Evolutionary conservation across 805 yeast species (phyloP).

Genomic region (Metschnikowia gelsemii): DNA sequence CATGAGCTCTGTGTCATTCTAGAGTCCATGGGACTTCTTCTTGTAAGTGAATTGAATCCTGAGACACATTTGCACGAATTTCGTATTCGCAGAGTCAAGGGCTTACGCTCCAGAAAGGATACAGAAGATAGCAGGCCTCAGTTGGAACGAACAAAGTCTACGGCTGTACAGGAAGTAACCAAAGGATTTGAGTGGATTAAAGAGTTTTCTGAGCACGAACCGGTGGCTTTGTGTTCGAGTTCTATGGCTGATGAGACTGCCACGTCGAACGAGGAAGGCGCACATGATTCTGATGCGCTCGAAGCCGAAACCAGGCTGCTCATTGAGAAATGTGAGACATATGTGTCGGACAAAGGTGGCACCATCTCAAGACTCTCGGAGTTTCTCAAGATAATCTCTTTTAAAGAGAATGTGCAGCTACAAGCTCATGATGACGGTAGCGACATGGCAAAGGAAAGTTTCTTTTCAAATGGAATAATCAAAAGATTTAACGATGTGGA

Average conservation of each 20-base stretch:
- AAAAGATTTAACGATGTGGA: conserved; percentile 89
- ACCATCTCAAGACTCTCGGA: conserved; percentile 15
- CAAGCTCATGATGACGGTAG: conserved; percentile 18
- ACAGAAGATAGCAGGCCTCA: conserved; percentile 16
- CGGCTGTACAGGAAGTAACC: conserved; percentile 42
- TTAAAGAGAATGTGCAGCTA: conserved; percentile 28
- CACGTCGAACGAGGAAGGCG: conserved; percentile 3
- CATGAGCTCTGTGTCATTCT: conserved; percentile 54
- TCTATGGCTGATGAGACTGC: conserved; percentile 1
- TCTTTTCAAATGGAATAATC: conserved; percentile 48
- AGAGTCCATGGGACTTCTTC: conserved; percentile 75
- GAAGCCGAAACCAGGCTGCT: conserved; percentile 8
- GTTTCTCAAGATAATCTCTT: conserved; percentile 25
- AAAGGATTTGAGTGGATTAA: conserved; percentile 49
- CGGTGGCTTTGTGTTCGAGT: background rate
- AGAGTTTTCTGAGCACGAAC: conserved; percentile 22
- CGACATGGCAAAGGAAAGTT: conserved; percentile 19
- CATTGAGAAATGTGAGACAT: conserved; percentile 5
- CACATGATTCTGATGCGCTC: conserved; percentile 7
- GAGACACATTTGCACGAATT: conserved; percentile 32
- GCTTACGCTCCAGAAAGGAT: conserved; percentile 51
- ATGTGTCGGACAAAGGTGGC: conserved; percentile 2
- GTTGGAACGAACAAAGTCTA: conserved; percentile 14
- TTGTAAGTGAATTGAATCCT: conserved; percentile 40
- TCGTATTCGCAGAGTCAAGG: conserved; percentile 75